Base-by-base conservation (phyloP, 441 rosid species). In the Croton setiger region DNA sequence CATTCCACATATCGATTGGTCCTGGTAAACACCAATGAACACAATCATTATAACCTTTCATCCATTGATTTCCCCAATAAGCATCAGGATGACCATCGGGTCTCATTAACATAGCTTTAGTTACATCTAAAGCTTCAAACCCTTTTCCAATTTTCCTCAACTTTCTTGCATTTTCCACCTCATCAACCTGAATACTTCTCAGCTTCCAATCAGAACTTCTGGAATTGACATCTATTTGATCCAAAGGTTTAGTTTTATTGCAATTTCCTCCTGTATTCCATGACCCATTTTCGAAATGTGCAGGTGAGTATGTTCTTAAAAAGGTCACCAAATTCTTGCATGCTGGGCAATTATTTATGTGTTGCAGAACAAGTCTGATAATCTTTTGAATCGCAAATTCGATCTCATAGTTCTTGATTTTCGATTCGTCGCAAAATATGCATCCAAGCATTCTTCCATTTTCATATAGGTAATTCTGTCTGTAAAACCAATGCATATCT, bases 21-120 rank as follows among this genome's bases (percentile, higher is more conserved):
- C 98, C 97, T 0, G 98, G 99, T 78, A 95, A 52, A 82, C 99
- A 95, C 98, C 98, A 89, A 44, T 90, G 97, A 11, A 87, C 86
- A 62, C 97, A 92, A 61, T 90, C 98, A 23, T 78, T 88, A 33
- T 68, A 89, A 2, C 96, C 98, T 52, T 74, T 85, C 88, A 82
- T 83, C 91, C 85, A 80, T 66, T 82, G 73, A 54, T 95, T 88
- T 2, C 83, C 93, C 96, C 92, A 89, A 56, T 73, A 65, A 36
- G 68, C 74, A 23, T 86, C 83, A 0, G 98, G 98, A 47, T 92
- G 98, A 5, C 95, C 98, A 60, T 94, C 97, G 0, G 94, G 88
- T 75, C 94, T 84, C 91, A 92, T 83, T 49, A 81, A 14, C 99
- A 87, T 90, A 1, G 88, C 89, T 69, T 48, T 79, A 0, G 93